phyloP scores from a whole-genome alignment of 495 filamentous ascomycete genomes.

The Penicillium manginii region DNA sequence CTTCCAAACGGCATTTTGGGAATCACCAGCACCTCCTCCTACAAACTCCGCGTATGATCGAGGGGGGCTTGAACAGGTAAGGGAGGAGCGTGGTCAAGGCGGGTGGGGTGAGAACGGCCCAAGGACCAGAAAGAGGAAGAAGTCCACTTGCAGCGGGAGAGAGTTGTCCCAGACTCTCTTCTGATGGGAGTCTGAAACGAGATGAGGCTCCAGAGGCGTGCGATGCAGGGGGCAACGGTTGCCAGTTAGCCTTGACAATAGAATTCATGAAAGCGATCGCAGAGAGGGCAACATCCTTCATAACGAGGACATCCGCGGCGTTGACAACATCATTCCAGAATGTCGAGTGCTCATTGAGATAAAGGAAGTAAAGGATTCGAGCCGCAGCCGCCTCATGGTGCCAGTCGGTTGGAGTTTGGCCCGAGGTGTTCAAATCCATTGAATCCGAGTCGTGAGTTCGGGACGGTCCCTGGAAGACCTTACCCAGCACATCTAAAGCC shows the following conservation, averaged over 20 bases:
- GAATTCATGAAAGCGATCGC: conserved; percentile 57
- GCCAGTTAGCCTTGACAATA: conserved; percentile 61
- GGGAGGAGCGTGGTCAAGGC: conserved; percentile 57
- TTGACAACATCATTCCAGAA: conserved; percentile 58
- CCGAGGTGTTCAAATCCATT: conserved; percentile 36
- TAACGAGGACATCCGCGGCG: conserved; percentile 59
- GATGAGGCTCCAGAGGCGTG: conserved; percentile 26
- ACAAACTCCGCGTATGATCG: conserved; percentile 61
- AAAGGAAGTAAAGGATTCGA: conserved; percentile 59
- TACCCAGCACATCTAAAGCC: conserved; percentile 56
- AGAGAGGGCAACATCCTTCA: conserved; percentile 61
- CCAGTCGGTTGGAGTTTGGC: conserved; percentile 45
- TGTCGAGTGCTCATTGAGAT: conserved; percentile 50
- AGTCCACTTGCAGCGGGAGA: conserved; percentile 41
- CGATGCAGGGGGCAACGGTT: conserved; percentile 30
- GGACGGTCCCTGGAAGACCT: conserved; percentile 58
- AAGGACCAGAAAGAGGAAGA: conserved; percentile 51
- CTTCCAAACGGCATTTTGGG: conserved; percentile 61
- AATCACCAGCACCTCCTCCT: conserved; percentile 59
- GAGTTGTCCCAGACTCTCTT: conserved; percentile 38
- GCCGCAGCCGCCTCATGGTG: conserved; percentile 56
- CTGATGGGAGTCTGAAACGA: conserved; percentile 47
- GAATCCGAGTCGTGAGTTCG: conserved; percentile 28
- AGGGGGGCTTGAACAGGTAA: conserved; percentile 62
- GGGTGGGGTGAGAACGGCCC: conserved; percentile 56